Conservation (phyloP, 345 rosid species). For the Excoecaria cochinchinensis region DNA sequence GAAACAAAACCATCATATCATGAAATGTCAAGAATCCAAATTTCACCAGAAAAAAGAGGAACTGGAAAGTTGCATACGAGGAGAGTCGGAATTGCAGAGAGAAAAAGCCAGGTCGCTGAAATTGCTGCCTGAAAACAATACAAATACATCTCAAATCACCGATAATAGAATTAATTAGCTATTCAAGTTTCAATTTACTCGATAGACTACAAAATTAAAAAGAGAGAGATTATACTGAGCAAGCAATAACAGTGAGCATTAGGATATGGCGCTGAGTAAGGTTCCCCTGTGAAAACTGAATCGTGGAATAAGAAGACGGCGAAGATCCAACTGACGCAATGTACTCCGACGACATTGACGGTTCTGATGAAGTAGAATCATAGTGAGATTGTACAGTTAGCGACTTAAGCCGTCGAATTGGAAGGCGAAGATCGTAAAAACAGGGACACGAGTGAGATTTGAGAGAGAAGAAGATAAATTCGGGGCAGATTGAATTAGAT, state of each 20-base stretch:
- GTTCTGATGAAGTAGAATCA: constrained; percentile 29
- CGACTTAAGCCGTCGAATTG: constrained; percentile 23
- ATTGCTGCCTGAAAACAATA: constrained; percentile 54
- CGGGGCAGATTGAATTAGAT: background rate
- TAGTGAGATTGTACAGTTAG: constrained; percentile 28
- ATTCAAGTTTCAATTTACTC: background rate
- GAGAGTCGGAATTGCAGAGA: constrained; percentile 86
- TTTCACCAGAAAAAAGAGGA: background rate
- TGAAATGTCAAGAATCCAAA: background rate
- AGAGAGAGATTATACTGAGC: constrained; percentile 39
- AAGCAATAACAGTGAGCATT: constrained; percentile 61
- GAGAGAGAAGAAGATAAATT: background rate
- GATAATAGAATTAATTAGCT: background rate
- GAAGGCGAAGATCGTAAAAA: constrained; percentile 24
- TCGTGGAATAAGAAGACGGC: constrained; percentile 30
- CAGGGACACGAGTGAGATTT: constrained; percentile 8
- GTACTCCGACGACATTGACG: constrained; percentile 37
- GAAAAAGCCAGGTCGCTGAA: constrained; percentile 78
- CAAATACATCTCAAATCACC: background rate
- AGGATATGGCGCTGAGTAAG: constrained; percentile 67
- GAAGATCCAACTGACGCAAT: constrained; percentile 56
- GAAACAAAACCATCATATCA: background rate
- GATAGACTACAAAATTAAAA: background rate
- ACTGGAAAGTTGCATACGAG: constrained; percentile 41
- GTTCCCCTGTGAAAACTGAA: constrained; percentile 54